phyloP scores from a whole-genome alignment of 169 alveolate genomes.

The Plasmodium inui region DNA sequence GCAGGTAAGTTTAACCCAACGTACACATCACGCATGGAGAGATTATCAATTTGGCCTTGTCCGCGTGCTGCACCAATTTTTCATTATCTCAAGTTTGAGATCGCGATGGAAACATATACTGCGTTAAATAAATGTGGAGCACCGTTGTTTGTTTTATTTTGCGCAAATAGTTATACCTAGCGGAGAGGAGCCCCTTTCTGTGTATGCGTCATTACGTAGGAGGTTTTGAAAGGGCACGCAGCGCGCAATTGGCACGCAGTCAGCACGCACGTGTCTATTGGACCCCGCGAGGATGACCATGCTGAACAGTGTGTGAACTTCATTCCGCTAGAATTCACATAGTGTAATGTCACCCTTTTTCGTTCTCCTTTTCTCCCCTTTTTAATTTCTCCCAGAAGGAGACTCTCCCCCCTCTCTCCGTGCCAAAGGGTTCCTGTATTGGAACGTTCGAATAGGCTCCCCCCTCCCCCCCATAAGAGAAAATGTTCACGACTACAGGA shows the following conservation, averaged over 20 bases:
- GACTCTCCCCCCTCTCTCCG: neutral
- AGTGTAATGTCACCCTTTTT: neutral
- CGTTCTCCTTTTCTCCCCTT: neutral
- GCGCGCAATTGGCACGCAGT: too few relatives aligned
- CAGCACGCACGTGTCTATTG: neutral
- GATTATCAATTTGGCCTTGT: neutral
- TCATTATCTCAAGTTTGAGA: neutral
- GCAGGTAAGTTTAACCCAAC: neutral
- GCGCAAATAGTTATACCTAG: neutral
- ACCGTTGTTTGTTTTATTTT: neutral
- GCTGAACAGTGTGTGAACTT: neutral
- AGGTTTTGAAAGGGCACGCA: neutral
- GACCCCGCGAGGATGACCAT: neutral
- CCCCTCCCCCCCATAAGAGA: neutral
- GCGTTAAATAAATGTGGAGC: neutral
- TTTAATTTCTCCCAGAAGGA: neutral
- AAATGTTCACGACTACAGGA: conserved; percentile 18
- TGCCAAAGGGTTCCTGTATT: neutral
- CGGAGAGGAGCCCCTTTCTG: neutral
- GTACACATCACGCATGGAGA: neutral
- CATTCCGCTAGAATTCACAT: neutral
- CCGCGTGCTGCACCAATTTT: neutral
- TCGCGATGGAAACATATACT: neutral
- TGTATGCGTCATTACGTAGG: neutral
- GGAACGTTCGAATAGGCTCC: neutral